phyloP scores from a whole-genome alignment of 2,329 filamentous ascomycete genomes.

The Ascocoryne sarcoides region DNA sequence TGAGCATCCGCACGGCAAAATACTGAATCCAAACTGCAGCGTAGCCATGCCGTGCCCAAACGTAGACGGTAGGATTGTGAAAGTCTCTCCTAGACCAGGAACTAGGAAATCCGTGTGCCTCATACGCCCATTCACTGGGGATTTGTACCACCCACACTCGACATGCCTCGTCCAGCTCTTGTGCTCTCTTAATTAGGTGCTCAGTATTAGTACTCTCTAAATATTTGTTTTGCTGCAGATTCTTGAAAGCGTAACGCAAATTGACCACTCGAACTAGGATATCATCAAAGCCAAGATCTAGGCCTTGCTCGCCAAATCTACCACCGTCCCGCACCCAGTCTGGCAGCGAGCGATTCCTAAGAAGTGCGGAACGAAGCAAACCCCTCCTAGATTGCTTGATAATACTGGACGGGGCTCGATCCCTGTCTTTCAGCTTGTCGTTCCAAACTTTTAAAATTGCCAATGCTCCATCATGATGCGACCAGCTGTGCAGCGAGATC shows the following conservation, averaged over 20 bases:
- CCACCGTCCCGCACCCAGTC: constrained; percentile 26
- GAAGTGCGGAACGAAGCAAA: constrained; percentile 21
- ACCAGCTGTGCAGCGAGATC: constrained; percentile 1
- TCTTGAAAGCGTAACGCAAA: constrained; percentile 4
- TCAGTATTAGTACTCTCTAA: too few species aligned
- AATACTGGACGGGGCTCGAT: constrained; percentile 14
- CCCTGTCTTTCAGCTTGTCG: constrained; percentile 8
- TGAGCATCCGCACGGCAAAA: neutral
- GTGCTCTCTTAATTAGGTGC: too few species aligned
- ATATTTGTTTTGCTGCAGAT: neutral
- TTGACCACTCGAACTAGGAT: constrained; percentile 3
- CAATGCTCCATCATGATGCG: constrained; percentile 6
- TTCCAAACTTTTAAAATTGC: constrained; percentile 27
- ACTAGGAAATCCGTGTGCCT: neutral
- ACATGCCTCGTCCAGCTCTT: neutral
- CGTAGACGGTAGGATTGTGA: neutral
- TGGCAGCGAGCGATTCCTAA: constrained; percentile 22
- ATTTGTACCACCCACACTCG: neutral
- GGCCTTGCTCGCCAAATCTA: constrained; percentile 17
- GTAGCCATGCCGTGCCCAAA: neutral
- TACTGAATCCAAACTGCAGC: neutral
- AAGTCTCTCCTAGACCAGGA: neutral
- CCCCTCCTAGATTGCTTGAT: constrained; percentile 26
- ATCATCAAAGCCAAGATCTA: constrained; percentile 5
- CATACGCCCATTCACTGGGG: neutral